Percentiles rank a stretch among this genome's conserved stretches.
Conservation (phyloP, 2,329 filamentous ascomycete genomes). For the Chrysosporium keratinophilum region DNA sequence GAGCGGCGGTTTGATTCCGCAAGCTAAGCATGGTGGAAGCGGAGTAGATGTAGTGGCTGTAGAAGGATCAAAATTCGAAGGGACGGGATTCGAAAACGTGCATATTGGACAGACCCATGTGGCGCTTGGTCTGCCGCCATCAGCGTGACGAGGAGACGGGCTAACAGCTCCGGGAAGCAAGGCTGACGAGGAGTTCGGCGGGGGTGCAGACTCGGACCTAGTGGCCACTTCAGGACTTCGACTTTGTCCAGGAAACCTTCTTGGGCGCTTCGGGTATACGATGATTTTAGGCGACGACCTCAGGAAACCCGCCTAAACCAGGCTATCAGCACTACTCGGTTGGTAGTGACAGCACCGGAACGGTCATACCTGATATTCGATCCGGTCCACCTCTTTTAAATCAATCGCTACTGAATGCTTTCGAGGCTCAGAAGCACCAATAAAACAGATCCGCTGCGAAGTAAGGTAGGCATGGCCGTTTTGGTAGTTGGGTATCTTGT, state of each 20-base stretch:
- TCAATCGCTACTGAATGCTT: slow-evolving; percentile 76
- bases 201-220: slow-evolving; percentile 20
- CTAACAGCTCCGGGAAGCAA: slow-evolving; percentile 22
- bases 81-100: slow-evolving; percentile 85
- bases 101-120: slow-evolving; percentile 97
- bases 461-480: slow-evolving; percentile 95
- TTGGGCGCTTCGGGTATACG: slow-evolving; percentile 68
- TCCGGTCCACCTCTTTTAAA: slow-evolving; percentile 79
- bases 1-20: slow-evolving; percentile 83
- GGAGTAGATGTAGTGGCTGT: slow-evolving; percentile 69
- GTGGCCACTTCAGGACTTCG: slow-evolving; percentile 40
- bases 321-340: neutral
- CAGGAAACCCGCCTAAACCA: slow-evolving; percentile 65
- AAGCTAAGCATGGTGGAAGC: slow-evolving; percentile 77
- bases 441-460: slow-evolving; percentile 89
- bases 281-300: slow-evolving; percentile 94
- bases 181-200: slow-evolving; percentile 25
- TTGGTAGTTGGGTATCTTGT: slow-evolving; percentile 86
- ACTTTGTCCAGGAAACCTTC: slow-evolving; percentile 48
- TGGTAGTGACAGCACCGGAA: neutral
- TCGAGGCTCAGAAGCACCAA: slow-evolving; percentile 76
- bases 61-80: slow-evolving; percentile 82
- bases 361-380: slow-evolving; percentile 67
- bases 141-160: slow-evolving; percentile 24
- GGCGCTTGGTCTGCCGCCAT: slow-evolving; percentile 42